Evolutionary conservation across 805 yeast genomes (phyloP), one percentile per base, ranked within the genome.

Genomic region (Dipodascopsis tothii): DNA sequence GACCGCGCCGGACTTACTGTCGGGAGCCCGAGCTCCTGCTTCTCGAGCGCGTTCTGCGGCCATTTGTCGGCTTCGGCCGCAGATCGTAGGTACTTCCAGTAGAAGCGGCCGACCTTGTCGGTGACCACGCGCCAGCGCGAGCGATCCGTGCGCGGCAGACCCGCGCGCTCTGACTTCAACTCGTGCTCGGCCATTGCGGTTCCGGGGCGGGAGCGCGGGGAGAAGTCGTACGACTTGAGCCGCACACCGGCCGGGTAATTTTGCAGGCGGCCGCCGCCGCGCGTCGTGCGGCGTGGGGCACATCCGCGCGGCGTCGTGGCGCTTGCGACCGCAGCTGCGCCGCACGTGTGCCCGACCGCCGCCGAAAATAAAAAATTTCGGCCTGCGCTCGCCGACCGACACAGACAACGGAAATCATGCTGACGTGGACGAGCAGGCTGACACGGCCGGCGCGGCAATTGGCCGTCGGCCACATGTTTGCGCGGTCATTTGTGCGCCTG

Each of bases 121-220:
- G 81, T 74, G 17, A 74, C 61, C 22, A 90, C 69, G 49, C 94
- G 70, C 98, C 98, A 90, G 11, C 75, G 69, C 1, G 61, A 52
- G 2, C 74, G 72, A 50, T 92, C 95, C 0, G 96, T 82, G 33
- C 65, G 69, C 0, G 78, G 78, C 5, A 84, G 58, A 0, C 83
- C 84, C 9, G 84, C 59, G 19, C 63, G 54, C n/a, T 90, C 96
- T 0, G 95, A 83, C 1, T 14, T 25, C 9, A 25, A 25, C 30
- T n/a, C n/a, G n/a, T n/a, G n/a, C n/a, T n/a, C n/a, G n/a, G n/a
- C n/a, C n/a, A n/a, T n/a, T n/a, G n/a, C n/a, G n/a, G n/a, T n/a
- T n/a, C n/a, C n/a, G n/a, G n/a, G n/a, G n/a, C n/a, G n/a, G n/a
- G n/a, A n/a, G n/a, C n/a, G n/a, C n/a, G n/a, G n/a, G n/a, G n/a